phyloP scores from a whole-genome alignment of 2,329 filamentous ascomycete genomes.

The Tolypocladium cylindrosporum region DNA sequence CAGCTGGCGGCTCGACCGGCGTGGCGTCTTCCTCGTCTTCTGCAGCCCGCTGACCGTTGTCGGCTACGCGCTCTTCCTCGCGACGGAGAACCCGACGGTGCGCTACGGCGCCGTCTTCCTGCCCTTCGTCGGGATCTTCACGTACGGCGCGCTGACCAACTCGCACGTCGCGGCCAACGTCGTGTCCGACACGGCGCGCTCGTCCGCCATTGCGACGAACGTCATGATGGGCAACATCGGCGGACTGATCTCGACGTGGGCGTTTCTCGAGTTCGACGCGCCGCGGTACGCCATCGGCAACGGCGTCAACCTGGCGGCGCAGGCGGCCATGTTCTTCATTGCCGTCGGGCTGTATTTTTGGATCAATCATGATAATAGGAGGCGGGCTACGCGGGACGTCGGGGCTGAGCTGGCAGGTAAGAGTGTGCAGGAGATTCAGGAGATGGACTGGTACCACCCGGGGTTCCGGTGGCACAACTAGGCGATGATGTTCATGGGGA shows the following conservation, averaged over 20 bases:
- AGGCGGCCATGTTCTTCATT: conserved; percentile 43
- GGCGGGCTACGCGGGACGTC: conserved; percentile 41
- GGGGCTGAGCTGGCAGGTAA: conserved; percentile 48
- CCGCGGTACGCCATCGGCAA: conserved; percentile 63
- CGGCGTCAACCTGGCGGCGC: conserved; percentile 56
- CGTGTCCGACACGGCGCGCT: conserved; percentile 56
- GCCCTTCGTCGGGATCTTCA: conserved; percentile 51
- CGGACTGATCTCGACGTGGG: conserved; percentile 53
- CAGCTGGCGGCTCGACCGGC: conserved; percentile 47
- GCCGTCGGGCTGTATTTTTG: conserved; percentile 41
- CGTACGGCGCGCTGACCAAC: conserved; percentile 54
- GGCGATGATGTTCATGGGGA: background rate
- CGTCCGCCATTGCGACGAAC: conserved; percentile 49
- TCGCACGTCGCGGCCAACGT: conserved; percentile 60
- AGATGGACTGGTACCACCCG: conserved; percentile 60
- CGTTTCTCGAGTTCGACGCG: conserved; percentile 49
- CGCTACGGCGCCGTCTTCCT: conserved; percentile 62
- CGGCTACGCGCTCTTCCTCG: conserved; percentile 61
- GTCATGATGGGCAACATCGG: conserved; percentile 42
- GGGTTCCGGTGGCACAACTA: conserved; percentile 46
- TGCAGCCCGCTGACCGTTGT: conserved; percentile 51
- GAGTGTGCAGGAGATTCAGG: conserved; percentile 41
- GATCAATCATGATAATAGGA: conserved; percentile 54
- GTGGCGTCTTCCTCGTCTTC: conserved; percentile 49
- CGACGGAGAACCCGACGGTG: conserved; percentile 34